Evolutionary conservation across 2,329 filamentous ascomycete species (phyloP).

Genomic region (Ceratocystis lukuohia): DNA sequence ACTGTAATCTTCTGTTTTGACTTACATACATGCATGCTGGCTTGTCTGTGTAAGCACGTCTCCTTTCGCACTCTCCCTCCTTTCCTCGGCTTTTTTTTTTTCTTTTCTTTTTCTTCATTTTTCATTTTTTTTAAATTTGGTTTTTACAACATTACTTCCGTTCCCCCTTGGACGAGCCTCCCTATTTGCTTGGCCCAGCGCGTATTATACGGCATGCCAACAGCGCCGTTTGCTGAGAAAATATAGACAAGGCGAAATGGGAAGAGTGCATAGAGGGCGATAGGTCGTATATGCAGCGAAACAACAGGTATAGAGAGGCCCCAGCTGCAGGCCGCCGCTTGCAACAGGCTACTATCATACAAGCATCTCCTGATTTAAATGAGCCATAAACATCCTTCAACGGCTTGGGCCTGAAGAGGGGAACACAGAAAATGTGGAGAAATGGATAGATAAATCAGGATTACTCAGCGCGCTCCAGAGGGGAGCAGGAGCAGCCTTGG

Average conservation of each 20-base stretch:
- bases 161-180: not conserved
- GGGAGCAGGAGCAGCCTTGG: no score
- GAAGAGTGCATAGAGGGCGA: not conserved
- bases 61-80: no score
- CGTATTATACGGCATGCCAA: not conserved
- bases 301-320: not conserved
- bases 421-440: not conserved
- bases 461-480: not conserved
- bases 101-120: no score
- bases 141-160: no score
- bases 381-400: not conserved
- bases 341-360: not conserved
- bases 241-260: conserved; percentile 1
- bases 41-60: no score
- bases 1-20: no score
- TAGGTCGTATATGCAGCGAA: conserved; percentile 7
- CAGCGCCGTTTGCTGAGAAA: not conserved
- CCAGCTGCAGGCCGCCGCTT: conserved; percentile 7
- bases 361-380: conserved; percentile 6
- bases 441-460: not conserved
- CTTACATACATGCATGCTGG: no score
- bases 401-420: not conserved
- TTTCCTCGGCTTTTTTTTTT: no score
- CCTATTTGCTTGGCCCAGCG: not conserved
- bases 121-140: no score